Evolutionary conservation across 2,329 filamentous ascomycete genomes (phyloP), one percentile per base, ranked within the genome.

Genomic region (Cercospora sp.): DNA sequence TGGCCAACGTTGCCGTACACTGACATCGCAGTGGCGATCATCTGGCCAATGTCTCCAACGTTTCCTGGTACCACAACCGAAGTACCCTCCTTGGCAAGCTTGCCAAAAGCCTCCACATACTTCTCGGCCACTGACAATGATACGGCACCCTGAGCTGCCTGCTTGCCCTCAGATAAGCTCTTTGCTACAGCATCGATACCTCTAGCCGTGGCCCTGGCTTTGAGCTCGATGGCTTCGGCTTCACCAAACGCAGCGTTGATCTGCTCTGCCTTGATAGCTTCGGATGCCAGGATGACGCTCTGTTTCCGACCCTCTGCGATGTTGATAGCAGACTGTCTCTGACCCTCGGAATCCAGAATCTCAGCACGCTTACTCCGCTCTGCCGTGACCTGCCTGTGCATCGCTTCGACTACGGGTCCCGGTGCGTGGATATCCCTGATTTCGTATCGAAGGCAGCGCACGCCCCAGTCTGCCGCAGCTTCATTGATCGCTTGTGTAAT

Each of bases 401-500:
- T 99, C 76, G 95, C 95, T 76, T 94, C 92, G 69, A 98, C 94
- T 12, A 99, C 95, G 61, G 91, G 91, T 34, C 90, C 92, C 1
- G 95, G 95, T 0, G 95, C 95, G 82, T 99, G 95, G 77, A 99
- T 99, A 81, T 99, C 95, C 74, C 95, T 88, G 79, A 99, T 99
- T 82, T 99, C 95, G 84, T 99, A 99, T 67, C 95, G 91, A 70
- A 99, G 86, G 79, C 95, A 99, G 37, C 93, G 92, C 21, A 99
- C 93, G 68, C 95, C 95, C 95, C 95, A 99, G 64, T 94, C 94
- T 76, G 96, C 91, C 4, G 95, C 94, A 1, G 95, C 95, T 80
- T 98, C 94, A 80, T 99, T 99, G 86, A 99, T 98, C 53, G 95
- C 94, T 66, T 92, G 90, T n/a, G 95, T 98, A 79, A 99, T 99